Percentiles rank a stretch among this genome's conserved stretches.
phyloP scores from a whole-genome alignment of 2,329 filamentous ascomycete genomes.

The Fonsecaea erecta region DNA sequence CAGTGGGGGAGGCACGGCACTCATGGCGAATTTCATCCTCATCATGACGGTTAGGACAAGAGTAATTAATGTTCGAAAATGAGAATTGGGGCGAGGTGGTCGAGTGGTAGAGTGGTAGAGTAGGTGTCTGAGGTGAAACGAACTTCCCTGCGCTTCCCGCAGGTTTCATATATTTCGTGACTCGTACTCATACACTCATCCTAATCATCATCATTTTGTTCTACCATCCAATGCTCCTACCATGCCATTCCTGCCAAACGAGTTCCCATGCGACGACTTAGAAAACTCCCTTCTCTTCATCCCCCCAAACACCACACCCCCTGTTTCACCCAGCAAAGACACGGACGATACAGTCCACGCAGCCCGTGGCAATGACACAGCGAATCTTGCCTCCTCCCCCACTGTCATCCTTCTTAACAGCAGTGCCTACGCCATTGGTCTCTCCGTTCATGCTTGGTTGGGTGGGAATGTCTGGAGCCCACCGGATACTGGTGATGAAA shows the following conservation, averaged over 20 bases:
- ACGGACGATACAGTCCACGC: slow-evolving; percentile 78
- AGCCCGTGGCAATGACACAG: slow-evolving; percentile 85
- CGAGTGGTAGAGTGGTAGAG: not conserved
- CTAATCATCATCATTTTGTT: slow-evolving; percentile 17
- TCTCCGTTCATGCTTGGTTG: slow-evolving; percentile 32
- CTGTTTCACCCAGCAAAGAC: slow-evolving; percentile 65
- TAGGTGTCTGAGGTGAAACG: not conserved
- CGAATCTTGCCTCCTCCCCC: slow-evolving; percentile 68
- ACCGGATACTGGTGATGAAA: slow-evolving; percentile 84
- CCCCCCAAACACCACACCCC: too few species aligned
- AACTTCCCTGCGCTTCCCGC: not conserved
- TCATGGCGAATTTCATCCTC: not conserved
- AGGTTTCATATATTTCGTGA: slow-evolving; percentile 25
- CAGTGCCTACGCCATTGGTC: slow-evolving; percentile 42
- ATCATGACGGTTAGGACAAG: not conserved
- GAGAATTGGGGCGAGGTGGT: not conserved
- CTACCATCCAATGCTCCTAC: slow-evolving; percentile 24
- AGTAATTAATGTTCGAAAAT: not conserved
- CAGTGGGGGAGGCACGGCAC: not conserved
- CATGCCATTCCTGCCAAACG: not conserved
- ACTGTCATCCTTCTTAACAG: slow-evolving; percentile 56
- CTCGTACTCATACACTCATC: slow-evolving; percentile 34
- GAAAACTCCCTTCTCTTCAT: not conserved
- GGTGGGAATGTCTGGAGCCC: slow-evolving; percentile 72
- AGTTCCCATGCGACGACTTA: slow-evolving; percentile 11